Base-by-base conservation (phyloP, 2,329 filamentous ascomycete genomes). In the Aspergillus sojae region DNA sequence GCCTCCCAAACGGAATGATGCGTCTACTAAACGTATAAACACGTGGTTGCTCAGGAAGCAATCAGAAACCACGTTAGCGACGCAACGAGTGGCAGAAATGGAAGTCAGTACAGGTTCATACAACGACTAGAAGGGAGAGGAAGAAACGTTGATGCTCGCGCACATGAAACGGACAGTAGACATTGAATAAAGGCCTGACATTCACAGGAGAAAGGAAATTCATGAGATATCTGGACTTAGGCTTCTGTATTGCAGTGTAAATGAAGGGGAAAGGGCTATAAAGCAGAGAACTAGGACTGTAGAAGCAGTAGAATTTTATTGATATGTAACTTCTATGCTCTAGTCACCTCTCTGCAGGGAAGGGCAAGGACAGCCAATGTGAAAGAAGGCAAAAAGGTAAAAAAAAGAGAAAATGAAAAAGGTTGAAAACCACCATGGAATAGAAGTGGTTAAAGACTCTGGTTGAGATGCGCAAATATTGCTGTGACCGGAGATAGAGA, bases 1-100 rank as follows among this genome's bases (percentile, higher is more conserved):
- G 69, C 72, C 74, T 70, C 72, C 73, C 73, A 74, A 72, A 69
- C 60, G 66, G 66, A 68, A 73, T 66, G 62, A 70, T 70, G 70
- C 66, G 67, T 68, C 66, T 71, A 71, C 62, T 71, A 62, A 59
- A 63, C 65, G 69, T 67, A 67, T 67, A 66, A 69, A 65, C 67
- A 70, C 68, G 72, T 71, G 64, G 67, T 62, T 63, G 62, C 60
- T 66, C 66, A 65, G 55, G 62, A 61, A 64, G 56, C 52, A 63
- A 66, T 65, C 65, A 58, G 59, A 62, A 68, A 30, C 16, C 55
- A 58, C 60, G 56, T 60, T 68, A 65, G 62, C 50, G 53, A 55
- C 48, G 36, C 65, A 62, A 62, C 60, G 60, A 68, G 64, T 58
- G 58, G 62, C 52, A 61, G 61, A 57, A 60, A 58, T 62, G 46